These are phyloP conservation scores for Puccinia triticina DNA, from an alignment of 1,284 basidiomycete genomes.

Conservation along the genomic window DNA sequence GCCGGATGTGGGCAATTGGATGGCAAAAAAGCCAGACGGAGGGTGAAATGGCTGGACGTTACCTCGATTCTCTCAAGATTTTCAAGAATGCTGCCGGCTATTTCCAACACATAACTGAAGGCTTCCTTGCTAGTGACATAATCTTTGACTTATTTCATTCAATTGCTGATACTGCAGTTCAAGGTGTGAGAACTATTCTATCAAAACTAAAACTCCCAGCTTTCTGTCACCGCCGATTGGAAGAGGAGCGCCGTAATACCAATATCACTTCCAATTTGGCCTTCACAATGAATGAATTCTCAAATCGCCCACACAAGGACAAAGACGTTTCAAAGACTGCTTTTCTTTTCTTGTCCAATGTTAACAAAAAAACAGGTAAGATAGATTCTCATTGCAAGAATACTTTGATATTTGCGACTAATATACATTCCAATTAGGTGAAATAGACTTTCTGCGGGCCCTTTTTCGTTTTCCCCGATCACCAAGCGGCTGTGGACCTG, in stretches of 20 bases:
- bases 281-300: neutral
- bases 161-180: neutral
- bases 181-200: neutral
- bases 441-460: no score
- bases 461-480: neutral
- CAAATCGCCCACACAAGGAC: neutral
- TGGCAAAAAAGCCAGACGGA: neutral
- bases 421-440: no score
- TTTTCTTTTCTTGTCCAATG: neutral
- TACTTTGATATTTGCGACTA: no score
- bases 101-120: no score
- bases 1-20: neutral
- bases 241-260: no score
- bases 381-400: no score
- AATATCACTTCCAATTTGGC: neutral
- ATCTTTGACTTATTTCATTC: conserved; percentile 9
- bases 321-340: neutral
- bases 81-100: neutral
- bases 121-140: neutral
- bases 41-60: conserved; percentile 14
- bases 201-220: neutral
- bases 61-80: neutral
- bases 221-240: neutral
- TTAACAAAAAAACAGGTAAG: neutral
- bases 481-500: neutral